Conservation (phyloP, 257 asterid genomes). For the Fraxinus pennsylvanica region DNA sequence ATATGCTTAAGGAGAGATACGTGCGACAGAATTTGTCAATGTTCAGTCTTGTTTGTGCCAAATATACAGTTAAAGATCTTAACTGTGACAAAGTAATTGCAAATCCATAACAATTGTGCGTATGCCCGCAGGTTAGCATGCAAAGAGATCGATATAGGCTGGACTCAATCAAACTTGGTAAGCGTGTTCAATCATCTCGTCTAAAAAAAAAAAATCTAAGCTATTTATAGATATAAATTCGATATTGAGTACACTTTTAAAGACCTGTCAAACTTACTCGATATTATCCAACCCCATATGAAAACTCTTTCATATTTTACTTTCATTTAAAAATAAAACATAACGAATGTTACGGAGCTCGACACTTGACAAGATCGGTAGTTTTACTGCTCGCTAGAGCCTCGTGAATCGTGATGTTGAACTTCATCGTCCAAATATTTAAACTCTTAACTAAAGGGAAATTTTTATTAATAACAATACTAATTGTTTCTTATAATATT, state of each 20-base stretch:
- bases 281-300: not conserved
- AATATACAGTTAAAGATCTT: not conserved
- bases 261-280: not conserved
- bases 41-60: not conserved
- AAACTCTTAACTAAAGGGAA: not conserved
- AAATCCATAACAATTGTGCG: not conserved
- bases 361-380: not conserved
- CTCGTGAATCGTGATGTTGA: not conserved
- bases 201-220: not conserved
- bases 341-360: not conserved
- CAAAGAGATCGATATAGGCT: conserved; percentile 83
- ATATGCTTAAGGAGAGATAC: too few species aligned
- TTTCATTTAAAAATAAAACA: too few species aligned
- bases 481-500: not conserved
- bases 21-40: too few species aligned
- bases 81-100: not conserved
- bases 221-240: not conserved
- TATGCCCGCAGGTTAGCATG: conserved; percentile 70
- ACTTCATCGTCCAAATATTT: not conserved
- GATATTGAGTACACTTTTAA: not conserved
- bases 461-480: not conserved
- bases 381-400: not conserved
- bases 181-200: conserved; percentile 9
- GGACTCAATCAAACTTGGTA: conserved; percentile 74
- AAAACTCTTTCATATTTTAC: not conserved